Percentiles rank a stretch among this genome's conserved stretches.
Evolutionary conservation across 2,329 filamentous ascomycete species (phyloP).

Genomic region (Exserohilum rostratum): DNA sequence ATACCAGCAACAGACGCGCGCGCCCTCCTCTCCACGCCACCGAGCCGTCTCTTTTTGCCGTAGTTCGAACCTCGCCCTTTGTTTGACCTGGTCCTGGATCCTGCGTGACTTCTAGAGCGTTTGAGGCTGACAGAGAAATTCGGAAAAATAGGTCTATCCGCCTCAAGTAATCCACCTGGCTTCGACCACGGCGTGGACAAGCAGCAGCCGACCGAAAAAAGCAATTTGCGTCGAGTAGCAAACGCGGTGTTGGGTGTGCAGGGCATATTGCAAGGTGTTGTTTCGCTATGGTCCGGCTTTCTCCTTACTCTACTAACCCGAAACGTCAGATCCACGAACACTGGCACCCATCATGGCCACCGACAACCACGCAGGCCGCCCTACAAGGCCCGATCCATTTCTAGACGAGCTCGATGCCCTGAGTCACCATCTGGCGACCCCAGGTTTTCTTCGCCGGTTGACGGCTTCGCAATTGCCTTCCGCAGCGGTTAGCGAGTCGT

Average conservation of each 20-base stretch:
- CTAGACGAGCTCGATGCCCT: constrained; percentile 44
- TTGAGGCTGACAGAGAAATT: constrained; percentile 5
- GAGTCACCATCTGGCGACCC: constrained; percentile 39
- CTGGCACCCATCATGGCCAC: constrained; percentile 37
- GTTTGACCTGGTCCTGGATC: neutral
- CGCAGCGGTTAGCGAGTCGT: constrained; percentile 47
- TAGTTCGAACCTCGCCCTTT: neutral
- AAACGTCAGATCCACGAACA: constrained; percentile 36
- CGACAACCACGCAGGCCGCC: constrained; percentile 29
- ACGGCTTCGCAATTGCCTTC: constrained; percentile 47
- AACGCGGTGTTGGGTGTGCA: constrained; percentile 23
- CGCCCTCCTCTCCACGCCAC: constrained; percentile 1
- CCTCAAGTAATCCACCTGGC: constrained; percentile 13
- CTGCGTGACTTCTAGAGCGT: constrained; percentile 1
- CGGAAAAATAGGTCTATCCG: constrained; percentile 3
- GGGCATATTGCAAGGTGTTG: constrained; percentile 35
- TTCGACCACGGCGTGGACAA: constrained; percentile 13
- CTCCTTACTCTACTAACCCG: constrained; percentile 34
- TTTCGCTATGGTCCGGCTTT: constrained; percentile 23
- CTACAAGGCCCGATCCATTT: constrained; percentile 36
- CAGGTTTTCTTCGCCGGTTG: constrained; percentile 43
- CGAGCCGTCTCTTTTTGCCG: neutral
- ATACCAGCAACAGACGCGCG: constrained; percentile 9
- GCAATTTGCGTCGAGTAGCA: constrained; percentile 21
- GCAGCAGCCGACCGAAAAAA: constrained; percentile 16